Conservation (phyloP, 805 yeast species). For the Komagataella kurtzmanii region DNA sequence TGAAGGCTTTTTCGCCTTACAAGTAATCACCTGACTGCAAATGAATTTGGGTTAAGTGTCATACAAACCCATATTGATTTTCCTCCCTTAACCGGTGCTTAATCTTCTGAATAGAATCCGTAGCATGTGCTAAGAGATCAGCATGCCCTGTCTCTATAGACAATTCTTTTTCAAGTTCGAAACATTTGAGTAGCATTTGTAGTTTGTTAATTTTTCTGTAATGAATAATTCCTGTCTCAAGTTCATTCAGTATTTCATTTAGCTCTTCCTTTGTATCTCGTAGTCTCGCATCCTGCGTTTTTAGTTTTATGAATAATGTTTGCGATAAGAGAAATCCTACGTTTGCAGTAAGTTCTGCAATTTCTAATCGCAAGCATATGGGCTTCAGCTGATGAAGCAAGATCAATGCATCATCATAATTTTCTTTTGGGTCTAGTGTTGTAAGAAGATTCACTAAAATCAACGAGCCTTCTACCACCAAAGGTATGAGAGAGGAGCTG, state of each 20-base stretch:
- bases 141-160: constrained; percentile 18
- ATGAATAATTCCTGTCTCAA: constrained; percentile 30
- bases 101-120: constrained; percentile 15
- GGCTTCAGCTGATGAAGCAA: constrained; percentile 31
- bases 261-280: constrained; percentile 5
- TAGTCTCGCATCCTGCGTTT: constrained; percentile 3
- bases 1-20: not conserved
- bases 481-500: constrained; percentile 25
- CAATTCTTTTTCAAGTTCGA: constrained; percentile 23
- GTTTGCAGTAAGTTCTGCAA: constrained; percentile 23
- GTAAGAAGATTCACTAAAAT: constrained; percentile 31
- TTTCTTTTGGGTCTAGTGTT: constrained; percentile 16
- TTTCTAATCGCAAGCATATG: constrained; percentile 23
- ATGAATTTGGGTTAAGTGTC: not conserved
- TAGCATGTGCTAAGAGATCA: constrained; percentile 20
- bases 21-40: not conserved
- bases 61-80: constrained; percentile 5
- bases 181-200: constrained; percentile 23
- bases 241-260: constrained; percentile 20
- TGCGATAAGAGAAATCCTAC: constrained; percentile 21
- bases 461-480: constrained; percentile 32
- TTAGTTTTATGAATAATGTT: constrained; percentile 9
- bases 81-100: constrained; percentile 16
- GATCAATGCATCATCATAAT: constrained; percentile 26
- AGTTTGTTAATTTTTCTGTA: constrained; percentile 25